These are phyloP conservation scores for Lactarius trivialis DNA, from an alignment of 768 basidiomycete genomes.

Conservation along the genomic window DNA sequence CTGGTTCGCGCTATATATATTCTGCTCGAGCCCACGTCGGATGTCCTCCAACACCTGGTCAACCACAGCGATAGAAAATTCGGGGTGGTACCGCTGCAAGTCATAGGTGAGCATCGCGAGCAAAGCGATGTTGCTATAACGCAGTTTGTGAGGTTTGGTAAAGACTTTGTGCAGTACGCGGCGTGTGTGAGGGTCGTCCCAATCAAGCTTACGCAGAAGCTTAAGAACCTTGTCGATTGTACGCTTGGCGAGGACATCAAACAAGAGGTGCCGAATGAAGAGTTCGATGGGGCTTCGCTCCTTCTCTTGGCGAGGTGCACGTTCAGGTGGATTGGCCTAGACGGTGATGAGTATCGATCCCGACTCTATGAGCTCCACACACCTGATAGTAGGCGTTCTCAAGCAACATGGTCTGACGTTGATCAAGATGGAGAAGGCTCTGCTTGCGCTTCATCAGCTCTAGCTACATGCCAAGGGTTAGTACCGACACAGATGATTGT, in stretches of 20 bases:
- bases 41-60: constrained; percentile 95
- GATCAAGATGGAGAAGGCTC: constrained; percentile 87
- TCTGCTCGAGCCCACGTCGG: constrained; percentile 85
- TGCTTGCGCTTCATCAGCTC: constrained; percentile 96
- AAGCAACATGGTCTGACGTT: constrained; percentile 78
- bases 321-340: constrained; percentile 95
- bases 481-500: background rate
- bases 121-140: constrained; percentile 81
- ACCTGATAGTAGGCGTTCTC: constrained; percentile 99
- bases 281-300: constrained; percentile 79
- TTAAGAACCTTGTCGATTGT: constrained; percentile 95
- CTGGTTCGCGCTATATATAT: constrained; percentile 93
- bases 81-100: constrained; percentile 85
- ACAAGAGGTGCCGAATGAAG: constrained; percentile 95
- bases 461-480: constrained; percentile 41
- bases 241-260: constrained; percentile 86
- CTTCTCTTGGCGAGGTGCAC: constrained; percentile 79
- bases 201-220: constrained; percentile 87
- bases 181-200: constrained; percentile 69
- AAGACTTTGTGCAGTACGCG: constrained; percentile 79
- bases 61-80: constrained; percentile 80
- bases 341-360: constrained; percentile 11
- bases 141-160: constrained; percentile 98
- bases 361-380: constrained; percentile 13
- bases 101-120: constrained; percentile 95